Evolutionary conservation across 2,329 filamentous ascomycete genomes (phyloP).

Genomic region (Akanthomyces dipterigenus): DNA sequence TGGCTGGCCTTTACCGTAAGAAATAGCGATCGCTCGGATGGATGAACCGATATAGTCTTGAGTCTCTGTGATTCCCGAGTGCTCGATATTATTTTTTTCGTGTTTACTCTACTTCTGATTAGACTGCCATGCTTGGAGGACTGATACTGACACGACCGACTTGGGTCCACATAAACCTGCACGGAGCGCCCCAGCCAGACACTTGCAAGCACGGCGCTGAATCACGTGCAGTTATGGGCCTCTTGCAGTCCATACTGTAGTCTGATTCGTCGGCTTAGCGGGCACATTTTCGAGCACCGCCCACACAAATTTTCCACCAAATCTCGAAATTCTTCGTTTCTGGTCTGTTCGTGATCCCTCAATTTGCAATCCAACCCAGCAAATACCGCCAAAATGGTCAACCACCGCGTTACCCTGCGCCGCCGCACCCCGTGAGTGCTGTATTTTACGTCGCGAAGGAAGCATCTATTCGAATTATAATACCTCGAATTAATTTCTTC

Average conservation of each 20-base stretch:
- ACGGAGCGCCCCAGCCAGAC: neutral
- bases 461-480: slow-evolving; percentile 7
- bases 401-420: slow-evolving; percentile 61
- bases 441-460: neutral
- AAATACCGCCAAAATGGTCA: slow-evolving; percentile 49
- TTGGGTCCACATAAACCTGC: no score
- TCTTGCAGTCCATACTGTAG: slow-evolving; percentile 2
- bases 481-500: slow-evolving; percentile 14
- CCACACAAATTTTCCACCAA: slow-evolving; percentile 37
- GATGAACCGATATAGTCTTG: no score
- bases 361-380: slow-evolving; percentile 24
- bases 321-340: slow-evolving; percentile 34
- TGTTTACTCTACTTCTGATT: no score
- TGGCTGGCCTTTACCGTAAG: no score
- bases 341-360: slow-evolving; percentile 28
- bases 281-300: slow-evolving; percentile 29
- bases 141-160: no score
- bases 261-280: slow-evolving; percentile 33
- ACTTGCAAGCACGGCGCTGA: neutral
- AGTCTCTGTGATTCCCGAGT: no score
- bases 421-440: slow-evolving; percentile 70
- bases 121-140: no score
- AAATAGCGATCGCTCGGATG: no score
- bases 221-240: slow-evolving; percentile 14
- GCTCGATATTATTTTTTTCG: no score